Percentiles rank a stretch among this genome's conserved stretches.
Evolutionary conservation across 192 early-diverging fungal species (phyloP).

Genomic region (Dissophora ornata): DNA sequence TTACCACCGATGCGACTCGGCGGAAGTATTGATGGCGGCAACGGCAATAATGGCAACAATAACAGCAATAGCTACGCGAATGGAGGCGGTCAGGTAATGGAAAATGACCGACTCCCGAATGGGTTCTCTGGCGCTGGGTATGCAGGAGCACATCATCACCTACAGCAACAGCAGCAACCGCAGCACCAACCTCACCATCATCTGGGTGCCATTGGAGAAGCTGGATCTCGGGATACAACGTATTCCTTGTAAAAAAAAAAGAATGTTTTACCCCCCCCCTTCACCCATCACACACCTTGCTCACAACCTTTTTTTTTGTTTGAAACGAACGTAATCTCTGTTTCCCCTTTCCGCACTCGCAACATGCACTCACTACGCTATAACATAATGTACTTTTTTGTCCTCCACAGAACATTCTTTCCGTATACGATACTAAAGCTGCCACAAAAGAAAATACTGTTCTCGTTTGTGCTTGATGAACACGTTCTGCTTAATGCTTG

Average conservation of each 20-base stretch:
- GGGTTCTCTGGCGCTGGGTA: constrained; percentile 25
- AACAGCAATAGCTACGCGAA: not conserved
- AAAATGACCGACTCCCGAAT: constrained; percentile 28
- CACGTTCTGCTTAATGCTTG: too few species aligned
- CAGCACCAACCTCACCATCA: constrained; percentile 18
- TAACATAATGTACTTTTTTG: not conserved
- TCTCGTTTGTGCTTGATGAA: too few species aligned
- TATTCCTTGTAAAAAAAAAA: not conserved
- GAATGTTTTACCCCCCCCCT: not conserved
- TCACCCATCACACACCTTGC: not conserved
- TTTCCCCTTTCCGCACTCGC: not conserved
- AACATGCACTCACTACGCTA: not conserved
- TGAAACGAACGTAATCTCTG: not conserved
- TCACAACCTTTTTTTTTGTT: not conserved
- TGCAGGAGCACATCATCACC: constrained; percentile 17
- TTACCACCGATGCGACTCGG: constrained; percentile 17
- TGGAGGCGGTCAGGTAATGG: constrained; percentile 18
- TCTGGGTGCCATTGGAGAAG: constrained; percentile 15
- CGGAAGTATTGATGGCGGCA: constrained; percentile 14
- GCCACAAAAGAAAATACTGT: too few species aligned
- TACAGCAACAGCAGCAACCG: constrained; percentile 24
- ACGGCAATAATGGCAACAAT: not conserved
- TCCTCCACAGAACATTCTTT: too few species aligned
- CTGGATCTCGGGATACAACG: not conserved
- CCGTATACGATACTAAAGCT: too few species aligned